Evolutionary conservation across 805 yeast genomes (phyloP).

Genomic region (Wickerhamomyces ciferrii): DNA sequence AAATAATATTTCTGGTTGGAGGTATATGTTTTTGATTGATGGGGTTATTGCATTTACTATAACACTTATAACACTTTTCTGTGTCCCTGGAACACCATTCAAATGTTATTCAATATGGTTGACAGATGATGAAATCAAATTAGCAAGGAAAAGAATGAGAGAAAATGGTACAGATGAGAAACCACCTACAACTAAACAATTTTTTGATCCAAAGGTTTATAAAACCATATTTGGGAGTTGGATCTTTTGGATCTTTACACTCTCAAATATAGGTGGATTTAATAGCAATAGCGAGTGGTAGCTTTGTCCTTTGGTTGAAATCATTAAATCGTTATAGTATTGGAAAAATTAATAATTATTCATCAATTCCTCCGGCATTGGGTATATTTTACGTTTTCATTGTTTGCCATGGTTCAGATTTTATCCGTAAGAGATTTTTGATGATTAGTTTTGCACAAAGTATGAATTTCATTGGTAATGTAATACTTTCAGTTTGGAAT

Average conservation of each 20-base stretch:
- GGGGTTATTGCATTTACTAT: no score
- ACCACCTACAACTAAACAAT: conserved; percentile 2
- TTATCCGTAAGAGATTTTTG: conserved; percentile 34
- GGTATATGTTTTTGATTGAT: no score
- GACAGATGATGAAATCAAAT: conserved; percentile 48
- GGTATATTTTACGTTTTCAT: neutral
- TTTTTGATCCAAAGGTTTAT: conserved; percentile 44
- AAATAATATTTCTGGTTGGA: no score
- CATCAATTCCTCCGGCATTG: conserved; percentile 34
- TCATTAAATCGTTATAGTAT: conserved; percentile 30
- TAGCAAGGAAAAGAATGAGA: conserved; percentile 38
- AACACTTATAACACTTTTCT: no score
- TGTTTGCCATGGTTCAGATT: conserved; percentile 17
- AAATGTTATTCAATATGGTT: conserved; percentile 45
- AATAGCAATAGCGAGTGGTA: conserved; percentile 42
- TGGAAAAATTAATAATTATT: conserved; percentile 33
- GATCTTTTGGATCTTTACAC: conserved; percentile 47
- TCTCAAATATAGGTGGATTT: conserved; percentile 52
- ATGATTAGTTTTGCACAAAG: conserved; percentile 36
- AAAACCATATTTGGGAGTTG: conserved; percentile 43
- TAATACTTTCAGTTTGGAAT: conserved; percentile 43
- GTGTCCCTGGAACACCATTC: conserved; percentile 69
- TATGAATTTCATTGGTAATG: conserved; percentile 40
- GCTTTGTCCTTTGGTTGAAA: conserved; percentile 38
- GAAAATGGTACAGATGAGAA: neutral